Evolutionary conservation across 805 yeast species (phyloP), one percentile per base, ranked within the genome.

Genomic region (Kodamaea hsintzibuensis): DNA sequence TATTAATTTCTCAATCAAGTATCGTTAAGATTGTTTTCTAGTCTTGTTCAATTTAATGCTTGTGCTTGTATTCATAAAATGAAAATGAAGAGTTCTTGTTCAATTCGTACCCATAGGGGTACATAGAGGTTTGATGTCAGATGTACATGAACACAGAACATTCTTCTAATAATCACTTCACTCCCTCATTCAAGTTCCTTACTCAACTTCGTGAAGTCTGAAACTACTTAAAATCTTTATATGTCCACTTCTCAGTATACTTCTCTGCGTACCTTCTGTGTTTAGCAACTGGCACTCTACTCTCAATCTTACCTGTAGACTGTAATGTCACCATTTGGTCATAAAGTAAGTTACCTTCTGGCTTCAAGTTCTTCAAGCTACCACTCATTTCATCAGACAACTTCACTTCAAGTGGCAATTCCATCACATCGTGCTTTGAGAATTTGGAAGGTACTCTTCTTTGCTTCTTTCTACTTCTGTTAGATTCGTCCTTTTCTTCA

Each of bases 171-270:
- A 30, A 30, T 30, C 35, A 30, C 10, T 30, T 30, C 35, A 30
- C 13, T 30, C 13, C 35, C 10, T 30, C 35, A 27, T 8, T 30
- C 35, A 8, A 30, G 12, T 30, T 30, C 35, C 35, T 4, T 22
- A 22, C 25, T 22, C 25, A 5, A 10, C 33, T 27, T 9, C 33
- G 9, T 27, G 33, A 27, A 9, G 33, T 27, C 33, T 7, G 35
- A 12, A n/a, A 49, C 63, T 76, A 86, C 72, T 86, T 86, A 66
- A 89, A 89, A 72, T 93, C 96, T 75, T 93, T 93, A 74, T 88
- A 89, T 35, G 92, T 82, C 96, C 96, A 91, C 73, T 92, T 93
- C 70, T 93, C 97, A 30, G 96, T 88, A 57, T 88, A 72, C 77
- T 88, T 90, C 55, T 81, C 86, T 61, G 84, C 79, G 65, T 86